These are phyloP conservation scores for Monilinia fructicola DNA, from an alignment of 2,329 filamentous ascomycete genomes.

Conservation along the genomic window DNA sequence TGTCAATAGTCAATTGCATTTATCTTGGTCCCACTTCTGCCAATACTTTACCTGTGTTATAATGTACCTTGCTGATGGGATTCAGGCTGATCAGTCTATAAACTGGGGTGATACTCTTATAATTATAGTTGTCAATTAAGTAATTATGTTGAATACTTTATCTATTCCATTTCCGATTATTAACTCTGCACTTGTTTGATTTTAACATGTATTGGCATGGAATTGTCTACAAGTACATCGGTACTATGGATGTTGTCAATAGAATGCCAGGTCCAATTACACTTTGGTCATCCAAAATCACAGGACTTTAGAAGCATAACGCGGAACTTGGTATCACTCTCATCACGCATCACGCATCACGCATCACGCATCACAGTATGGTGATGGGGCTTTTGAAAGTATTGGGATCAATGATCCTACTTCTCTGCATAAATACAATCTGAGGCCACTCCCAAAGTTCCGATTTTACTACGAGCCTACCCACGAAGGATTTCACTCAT, in stretches of 20 bases:
- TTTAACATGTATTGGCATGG: too few species aligned
- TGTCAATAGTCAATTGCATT: not conserved
- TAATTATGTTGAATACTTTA: not conserved
- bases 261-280: not conserved
- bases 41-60: not conserved
- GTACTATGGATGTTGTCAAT: too few species aligned
- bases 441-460: too few species aligned
- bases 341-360: not conserved
- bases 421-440: too few species aligned
- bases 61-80: too few species aligned
- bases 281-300: not conserved
- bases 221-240: too few species aligned
- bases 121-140: not conserved
- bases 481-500: too few species aligned
- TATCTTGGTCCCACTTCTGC: not conserved
- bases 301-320: not conserved
- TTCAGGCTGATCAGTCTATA: not conserved
- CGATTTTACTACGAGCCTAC: too few species aligned
- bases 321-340: not conserved
- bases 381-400: not conserved
- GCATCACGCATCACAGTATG: not conserved
- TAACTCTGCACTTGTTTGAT: too few species aligned
- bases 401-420: too few species aligned
- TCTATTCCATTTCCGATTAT: too few species aligned
- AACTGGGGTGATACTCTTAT: not conserved